Evolutionary conservation across 768 basidiomycete species (phyloP), one percentile per base, ranked within the genome.

Genomic region (Boletellus ananas): DNA sequence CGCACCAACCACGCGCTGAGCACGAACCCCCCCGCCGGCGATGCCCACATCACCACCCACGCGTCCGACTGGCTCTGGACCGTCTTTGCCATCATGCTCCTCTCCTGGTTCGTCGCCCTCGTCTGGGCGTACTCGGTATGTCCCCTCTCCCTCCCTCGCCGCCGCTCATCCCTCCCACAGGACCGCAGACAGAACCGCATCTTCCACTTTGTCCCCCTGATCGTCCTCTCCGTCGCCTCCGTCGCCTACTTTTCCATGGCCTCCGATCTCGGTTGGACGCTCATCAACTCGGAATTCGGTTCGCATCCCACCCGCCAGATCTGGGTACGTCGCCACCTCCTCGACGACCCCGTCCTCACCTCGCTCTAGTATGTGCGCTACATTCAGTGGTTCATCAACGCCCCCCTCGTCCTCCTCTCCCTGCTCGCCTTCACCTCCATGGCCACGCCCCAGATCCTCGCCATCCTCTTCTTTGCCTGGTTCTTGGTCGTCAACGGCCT

Each of bases 1-100:
- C 29, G 59, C 17, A 1, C n/a, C 31, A 72, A 73, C 55, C 50
- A 58, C 11, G 72, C 72, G 1, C 58, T 75, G 20, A 18, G 55
- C 4, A 42, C 41, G 35, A 75, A 75, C 56, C 73, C 73, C 0
- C 69, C 72, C 6, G 63, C 51, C 6, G 72, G 72, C 12, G 57
- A 64, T 8, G 50, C 49, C 47, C 70, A 76, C 62, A 74, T 80
- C 61, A 74, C 73, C 45, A 68, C 59, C 12, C 56, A 64, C 52
- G 78, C 72, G 4, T 78, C 79, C 0, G 70, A 79, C 61, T 81
- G 75, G 76, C 61, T 77, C 12, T 83, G 79, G 79, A 72, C 78
- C 1, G 78, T 77, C 16, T 79, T 80, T 54, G 71, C 77, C 9
- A 34, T 80, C 53, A 78, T 81, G 74, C 58, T 70, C 4, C 12